Conservation (phyloP, 2,329 filamentous ascomycete genomes). For the Biscogniauxia sp. region DNA sequence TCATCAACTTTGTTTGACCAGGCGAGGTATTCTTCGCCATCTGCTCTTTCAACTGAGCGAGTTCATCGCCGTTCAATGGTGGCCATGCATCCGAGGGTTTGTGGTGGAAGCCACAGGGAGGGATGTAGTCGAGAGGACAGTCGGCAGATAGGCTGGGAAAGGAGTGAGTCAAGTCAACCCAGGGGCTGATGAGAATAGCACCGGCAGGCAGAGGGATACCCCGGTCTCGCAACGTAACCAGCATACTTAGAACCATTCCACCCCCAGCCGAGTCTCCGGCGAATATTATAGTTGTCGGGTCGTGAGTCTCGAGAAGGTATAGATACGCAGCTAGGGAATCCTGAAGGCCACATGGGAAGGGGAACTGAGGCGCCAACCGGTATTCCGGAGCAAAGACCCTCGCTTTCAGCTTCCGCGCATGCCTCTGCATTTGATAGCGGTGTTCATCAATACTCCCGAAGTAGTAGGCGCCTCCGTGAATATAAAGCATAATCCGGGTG, state of each 20-base stretch:
- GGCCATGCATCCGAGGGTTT: conserved; percentile 91
- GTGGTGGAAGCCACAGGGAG: conserved; percentile 82
- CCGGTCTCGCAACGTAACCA: conserved; percentile 80
- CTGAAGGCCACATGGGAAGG: conserved; percentile 88
- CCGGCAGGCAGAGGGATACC: conserved; percentile 83
- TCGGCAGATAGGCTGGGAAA: conserved; percentile 84
- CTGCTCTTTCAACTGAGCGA: conserved; percentile 51
- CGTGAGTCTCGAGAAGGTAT: conserved; percentile 72
- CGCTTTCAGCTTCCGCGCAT: conserved; percentile 90
- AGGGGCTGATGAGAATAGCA: conserved; percentile 86
- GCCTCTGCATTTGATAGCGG: conserved; percentile 95
- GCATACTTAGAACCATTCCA: conserved; percentile 79
- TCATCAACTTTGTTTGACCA: conserved; percentile 32
- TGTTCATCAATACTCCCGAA: conserved; percentile 96
- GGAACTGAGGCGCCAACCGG: conserved; percentile 86
- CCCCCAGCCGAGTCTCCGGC: conserved; percentile 93
- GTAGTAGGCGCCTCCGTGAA: conserved; percentile 93
- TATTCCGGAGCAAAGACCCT: conserved; percentile 85
- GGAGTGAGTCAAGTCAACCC: conserved; percentile 93
- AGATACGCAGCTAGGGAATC: conserved; percentile 90
- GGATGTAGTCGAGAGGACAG: conserved; percentile 81
- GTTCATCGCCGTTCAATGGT: conserved; percentile 78
- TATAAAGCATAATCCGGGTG: conserved; percentile 83
- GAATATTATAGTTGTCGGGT: conserved; percentile 78
- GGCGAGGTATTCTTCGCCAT: conserved; percentile 41